Conservation (phyloP, 352 stramenopile species). For the Globisporangium perplexum region DNA sequence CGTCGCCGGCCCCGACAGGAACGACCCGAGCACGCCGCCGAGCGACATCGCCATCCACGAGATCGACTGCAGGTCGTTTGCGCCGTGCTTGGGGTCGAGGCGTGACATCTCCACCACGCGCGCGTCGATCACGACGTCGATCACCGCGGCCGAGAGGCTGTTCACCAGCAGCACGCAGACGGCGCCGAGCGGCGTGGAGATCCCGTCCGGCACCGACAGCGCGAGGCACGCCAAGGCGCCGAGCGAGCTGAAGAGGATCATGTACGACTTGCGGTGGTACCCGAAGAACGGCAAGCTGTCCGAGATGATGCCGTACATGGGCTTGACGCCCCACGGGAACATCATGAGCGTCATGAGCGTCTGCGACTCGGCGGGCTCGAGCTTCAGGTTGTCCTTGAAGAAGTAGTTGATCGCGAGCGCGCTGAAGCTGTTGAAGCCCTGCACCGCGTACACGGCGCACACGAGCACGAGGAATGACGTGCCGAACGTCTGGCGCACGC, state of each 20-base stretch:
- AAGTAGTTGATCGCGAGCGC: conserved; percentile 93
- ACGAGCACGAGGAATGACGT: conserved; percentile 67
- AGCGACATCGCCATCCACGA: conserved; percentile 93
- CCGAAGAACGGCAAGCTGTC: conserved; percentile 93
- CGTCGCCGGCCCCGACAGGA: conserved; percentile 89
- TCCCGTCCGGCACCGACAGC: conserved; percentile 45
- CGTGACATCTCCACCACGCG: conserved; percentile 94
- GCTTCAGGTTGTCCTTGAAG: conserved; percentile 94
- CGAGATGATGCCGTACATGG: conserved; percentile 94
- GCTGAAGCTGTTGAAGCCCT: conserved; percentile 93
- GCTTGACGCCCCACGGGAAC: conserved; percentile 95
- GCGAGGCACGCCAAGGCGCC: conserved; percentile 50
- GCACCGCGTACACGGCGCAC: conserved; percentile 89
- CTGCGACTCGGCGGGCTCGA: conserved; percentile 91
- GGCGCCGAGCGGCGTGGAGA: conserved; percentile 47
- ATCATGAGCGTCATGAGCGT: conserved; percentile 92
- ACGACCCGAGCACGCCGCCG: conserved; percentile 90
- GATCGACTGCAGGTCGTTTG: conserved; percentile 91
- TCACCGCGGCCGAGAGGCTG: conserved; percentile 89
- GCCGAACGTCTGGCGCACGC: conserved; percentile 60
- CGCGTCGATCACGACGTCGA: conserved; percentile 96
- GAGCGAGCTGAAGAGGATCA: conserved; percentile 85
- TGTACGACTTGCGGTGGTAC: conserved; percentile 94
- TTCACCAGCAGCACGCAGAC: conserved; percentile 71
- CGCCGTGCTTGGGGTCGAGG: conserved; percentile 76